A percentile compares a stretch with the other conserved stretches of the same genome.
These are phyloP conservation scores for Jaltomata sinuosa DNA, from an alignment of 257 asterid genomes.

Conservation along the genomic window DNA sequence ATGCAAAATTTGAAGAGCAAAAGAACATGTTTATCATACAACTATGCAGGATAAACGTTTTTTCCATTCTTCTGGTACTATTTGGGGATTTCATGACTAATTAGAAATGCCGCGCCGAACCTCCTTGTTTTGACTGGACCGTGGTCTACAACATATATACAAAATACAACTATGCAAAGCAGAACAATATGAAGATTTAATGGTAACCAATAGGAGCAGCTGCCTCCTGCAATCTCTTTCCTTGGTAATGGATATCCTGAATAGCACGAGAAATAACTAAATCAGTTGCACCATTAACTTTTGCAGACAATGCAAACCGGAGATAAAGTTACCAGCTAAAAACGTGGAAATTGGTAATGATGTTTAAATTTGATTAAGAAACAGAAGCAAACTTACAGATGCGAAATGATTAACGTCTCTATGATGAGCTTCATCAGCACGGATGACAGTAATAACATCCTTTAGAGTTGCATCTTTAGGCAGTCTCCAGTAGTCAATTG, in stretches of 20 bases:
- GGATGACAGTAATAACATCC: slow-evolving; percentile 72
- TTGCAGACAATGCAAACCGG: neutral
- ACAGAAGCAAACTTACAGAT: slow-evolving; percentile 44
- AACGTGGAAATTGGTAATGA: neutral
- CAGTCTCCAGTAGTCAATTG: slow-evolving; percentile 90
- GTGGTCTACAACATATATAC: neutral
- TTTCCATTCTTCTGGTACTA: neutral
- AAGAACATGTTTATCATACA: neutral
- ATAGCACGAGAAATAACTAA: neutral
- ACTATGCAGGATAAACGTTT: neutral
- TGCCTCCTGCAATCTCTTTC: slow-evolving; percentile 68
- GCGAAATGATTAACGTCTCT: slow-evolving; percentile 98
- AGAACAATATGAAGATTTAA: slow-evolving; percentile 4
- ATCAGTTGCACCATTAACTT: neutral
- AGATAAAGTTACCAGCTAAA: neutral
- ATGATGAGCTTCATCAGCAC: slow-evolving; percentile 97
- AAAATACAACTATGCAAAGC: neutral
- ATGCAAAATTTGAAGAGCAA: neutral
- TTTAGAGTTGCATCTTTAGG: slow-evolving; percentile 64
- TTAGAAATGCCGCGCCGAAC: neutral
- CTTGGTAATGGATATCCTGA: slow-evolving; percentile 88
- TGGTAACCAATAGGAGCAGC: slow-evolving; percentile 85
- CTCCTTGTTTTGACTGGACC: neutral
- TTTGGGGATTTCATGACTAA: neutral
- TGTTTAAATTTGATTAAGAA: neutral